Percentiles rank a stretch among this genome's conserved stretches.
Conservation (phyloP, 495 filamentous ascomycete species). For the Penicillium goetzii region DNA sequence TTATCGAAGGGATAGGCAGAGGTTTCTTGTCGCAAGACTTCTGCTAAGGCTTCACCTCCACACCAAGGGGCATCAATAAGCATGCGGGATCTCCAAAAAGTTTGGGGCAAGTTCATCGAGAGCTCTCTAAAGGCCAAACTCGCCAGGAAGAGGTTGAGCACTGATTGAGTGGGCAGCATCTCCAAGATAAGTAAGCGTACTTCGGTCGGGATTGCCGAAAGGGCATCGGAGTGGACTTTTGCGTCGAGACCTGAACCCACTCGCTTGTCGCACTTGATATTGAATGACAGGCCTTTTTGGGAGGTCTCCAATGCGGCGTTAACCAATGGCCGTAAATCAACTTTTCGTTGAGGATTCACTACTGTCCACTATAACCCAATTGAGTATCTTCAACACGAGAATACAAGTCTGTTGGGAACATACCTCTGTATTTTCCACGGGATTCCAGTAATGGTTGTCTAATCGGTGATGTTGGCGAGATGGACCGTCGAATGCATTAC, state of each 20-base stretch:
- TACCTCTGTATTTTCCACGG: constrained; percentile 8
- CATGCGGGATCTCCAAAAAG: constrained; percentile 5
- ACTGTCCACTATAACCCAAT: constrained; percentile 4
- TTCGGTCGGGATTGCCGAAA: constrained; percentile 5
- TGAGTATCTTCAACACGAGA: neutral
- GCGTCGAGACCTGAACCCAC: neutral
- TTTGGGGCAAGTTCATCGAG: constrained; percentile 5
- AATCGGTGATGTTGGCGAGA: neutral
- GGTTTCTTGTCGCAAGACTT: constrained; percentile 1
- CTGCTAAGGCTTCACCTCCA: constrained; percentile 5
- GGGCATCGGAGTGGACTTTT: neutral
- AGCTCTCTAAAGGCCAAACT: constrained; percentile 3
- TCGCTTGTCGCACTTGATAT: neutral
- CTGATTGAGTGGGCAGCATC: constrained; percentile 1
- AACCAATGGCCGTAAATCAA: constrained; percentile 5
- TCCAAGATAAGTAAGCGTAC: constrained; percentile 6
- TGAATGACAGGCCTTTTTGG: neutral
- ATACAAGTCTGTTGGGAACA: constrained; percentile 3
- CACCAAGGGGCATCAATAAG: constrained; percentile 3
- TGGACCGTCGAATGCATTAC: constrained; percentile 1
- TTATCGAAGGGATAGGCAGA: neutral
- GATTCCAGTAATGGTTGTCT: constrained; percentile 3
- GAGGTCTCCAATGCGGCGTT: neutral
- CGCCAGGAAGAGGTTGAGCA: constrained; percentile 3
- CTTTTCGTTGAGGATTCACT: constrained; percentile 1